Evolutionary conservation across 1,139 yeast genomes (phyloP).

Genomic region (Citeromyces hawaiiensis): DNA sequence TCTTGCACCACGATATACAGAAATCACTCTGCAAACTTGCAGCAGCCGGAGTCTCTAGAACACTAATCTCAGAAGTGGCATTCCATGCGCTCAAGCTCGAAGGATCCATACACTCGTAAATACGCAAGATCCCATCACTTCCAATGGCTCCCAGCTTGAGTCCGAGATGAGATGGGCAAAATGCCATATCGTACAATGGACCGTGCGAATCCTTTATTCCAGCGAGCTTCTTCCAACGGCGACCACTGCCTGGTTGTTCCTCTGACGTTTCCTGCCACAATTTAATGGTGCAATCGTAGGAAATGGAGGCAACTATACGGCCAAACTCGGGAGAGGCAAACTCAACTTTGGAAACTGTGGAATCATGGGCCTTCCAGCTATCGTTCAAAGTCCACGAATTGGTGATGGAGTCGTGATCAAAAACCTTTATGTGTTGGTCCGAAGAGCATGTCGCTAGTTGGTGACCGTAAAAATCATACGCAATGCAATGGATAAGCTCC

Average conservation of each 20-base stretch:
- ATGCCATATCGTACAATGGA: conserved; percentile 78
- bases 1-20: conserved; percentile 87
- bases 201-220: conserved; percentile 79
- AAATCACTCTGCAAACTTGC: conserved; percentile 79
- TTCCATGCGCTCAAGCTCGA: conserved; percentile 78
- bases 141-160: conserved; percentile 80
- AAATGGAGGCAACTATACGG: conserved; percentile 73
- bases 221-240: conserved; percentile 68
- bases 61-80: conserved; percentile 54
- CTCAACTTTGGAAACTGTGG: conserved; percentile 64
- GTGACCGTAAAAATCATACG: conserved; percentile 82
- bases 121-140: conserved; percentile 74
- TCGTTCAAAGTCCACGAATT: conserved; percentile 69
- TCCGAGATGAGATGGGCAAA: conserved; percentile 82
- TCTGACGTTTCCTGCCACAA: conserved; percentile 87
- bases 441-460: conserved; percentile 87
- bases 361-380: conserved; percentile 92
- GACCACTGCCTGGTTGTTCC: conserved; percentile 61
- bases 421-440: conserved; percentile 83
- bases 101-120: conserved; percentile 86
- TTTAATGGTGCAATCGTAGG: conserved; percentile 80
- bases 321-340: conserved; percentile 97
- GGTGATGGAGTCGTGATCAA: conserved; percentile 47
- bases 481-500: conserved; percentile 78
- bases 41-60: conserved; percentile 62